phyloP scores from a whole-genome alignment of 225 moss, liverwort and hornwort genomes.

The Sphagnum tenellum region DNA sequence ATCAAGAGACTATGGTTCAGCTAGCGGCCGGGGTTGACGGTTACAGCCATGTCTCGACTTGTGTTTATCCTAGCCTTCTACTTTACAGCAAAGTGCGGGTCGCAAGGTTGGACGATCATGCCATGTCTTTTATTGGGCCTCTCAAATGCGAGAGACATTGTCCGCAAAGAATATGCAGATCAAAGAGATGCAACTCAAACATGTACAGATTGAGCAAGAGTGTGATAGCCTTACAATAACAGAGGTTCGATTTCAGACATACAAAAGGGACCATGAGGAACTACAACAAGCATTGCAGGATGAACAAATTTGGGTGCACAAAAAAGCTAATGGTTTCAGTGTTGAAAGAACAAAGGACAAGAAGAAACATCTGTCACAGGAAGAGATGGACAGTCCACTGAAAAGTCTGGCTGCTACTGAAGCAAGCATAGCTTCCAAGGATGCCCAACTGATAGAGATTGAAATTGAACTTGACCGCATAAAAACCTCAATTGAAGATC shows the following conservation, averaged over 20 bases:
- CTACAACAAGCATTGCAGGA: slow-evolving; percentile 24
- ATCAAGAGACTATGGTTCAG: too few relatives aligned
- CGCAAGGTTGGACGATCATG: too few relatives aligned
- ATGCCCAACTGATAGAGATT: slow-evolving; percentile 28
- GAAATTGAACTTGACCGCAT: slow-evolving; percentile 25
- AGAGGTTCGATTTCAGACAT: slow-evolving; percentile 34
- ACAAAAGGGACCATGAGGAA: slow-evolving; percentile 23
- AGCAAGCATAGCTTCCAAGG: slow-evolving; percentile 16
- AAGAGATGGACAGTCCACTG: slow-evolving; percentile 10
- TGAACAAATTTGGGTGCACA: slow-evolving; percentile 5
- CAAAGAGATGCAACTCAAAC: too few relatives aligned
- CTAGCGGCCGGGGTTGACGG: too few relatives aligned
- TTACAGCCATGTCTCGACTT: too few relatives aligned
- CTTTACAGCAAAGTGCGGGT: too few relatives aligned
- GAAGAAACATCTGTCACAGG: slow-evolving; percentile 2
- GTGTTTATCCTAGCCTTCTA: too few relatives aligned
- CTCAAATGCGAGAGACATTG: too few relatives aligned
- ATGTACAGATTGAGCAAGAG: slow-evolving; percentile 38
- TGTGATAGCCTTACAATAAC: slow-evolving; percentile 28
- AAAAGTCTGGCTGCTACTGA: slow-evolving; percentile 19
- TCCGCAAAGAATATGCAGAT: too few relatives aligned
- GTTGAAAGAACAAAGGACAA: neutral
- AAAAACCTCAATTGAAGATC: slow-evolving; percentile 40
- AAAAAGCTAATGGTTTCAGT: neutral
- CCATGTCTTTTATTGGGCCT: too few relatives aligned